Conservation (phyloP, 805 yeast genomes). For the Wickerhamomyces mucosus region DNA sequence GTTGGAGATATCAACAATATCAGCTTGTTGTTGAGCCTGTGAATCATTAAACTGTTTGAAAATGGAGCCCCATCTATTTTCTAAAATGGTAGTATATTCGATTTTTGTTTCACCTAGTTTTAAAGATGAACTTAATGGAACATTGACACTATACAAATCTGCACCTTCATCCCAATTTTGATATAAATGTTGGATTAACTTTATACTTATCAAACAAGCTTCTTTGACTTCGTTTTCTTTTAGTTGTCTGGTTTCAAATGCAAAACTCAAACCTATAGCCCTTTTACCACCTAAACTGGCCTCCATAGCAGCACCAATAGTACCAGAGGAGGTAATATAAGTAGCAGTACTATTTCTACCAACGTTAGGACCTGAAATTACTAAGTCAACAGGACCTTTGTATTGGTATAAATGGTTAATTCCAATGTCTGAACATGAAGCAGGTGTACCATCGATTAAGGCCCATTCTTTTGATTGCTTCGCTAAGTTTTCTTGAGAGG, state of each 20-base stretch:
- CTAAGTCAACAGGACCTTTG: conserved; percentile 65
- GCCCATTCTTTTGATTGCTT: conserved; percentile 66
- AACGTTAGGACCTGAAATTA: conserved; percentile 90
- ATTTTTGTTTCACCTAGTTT: conserved; percentile 49
- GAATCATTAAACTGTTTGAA: conserved; percentile 24
- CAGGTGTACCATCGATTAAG: conserved; percentile 88
- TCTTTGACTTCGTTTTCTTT: conserved; percentile 40
- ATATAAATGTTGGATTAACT: conserved; percentile 49
- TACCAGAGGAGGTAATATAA: conserved; percentile 85
- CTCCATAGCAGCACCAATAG: conserved; percentile 96
- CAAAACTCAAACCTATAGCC: conserved; percentile 78
- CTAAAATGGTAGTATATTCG: conserved; percentile 67
- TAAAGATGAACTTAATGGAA: conserved; percentile 59
- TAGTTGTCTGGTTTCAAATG: conserved; percentile 44
- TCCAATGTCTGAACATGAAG: conserved; percentile 90
- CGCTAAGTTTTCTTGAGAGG: conserved; percentile 33
- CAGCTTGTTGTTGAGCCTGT: conserved; percentile 19
- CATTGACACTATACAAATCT: conserved; percentile 75
- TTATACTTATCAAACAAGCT: conserved; percentile 63
- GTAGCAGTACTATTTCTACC: conserved; percentile 89
- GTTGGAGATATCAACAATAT: conserved; percentile 40
- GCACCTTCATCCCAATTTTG: conserved; percentile 46
- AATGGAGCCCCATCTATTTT: conserved; percentile 71
- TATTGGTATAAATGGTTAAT: conserved; percentile 54
- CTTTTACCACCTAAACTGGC: conserved; percentile 59